phyloP scores from a whole-genome alignment of 768 basidiomycete genomes.

The Solioccasus polychromus region DNA sequence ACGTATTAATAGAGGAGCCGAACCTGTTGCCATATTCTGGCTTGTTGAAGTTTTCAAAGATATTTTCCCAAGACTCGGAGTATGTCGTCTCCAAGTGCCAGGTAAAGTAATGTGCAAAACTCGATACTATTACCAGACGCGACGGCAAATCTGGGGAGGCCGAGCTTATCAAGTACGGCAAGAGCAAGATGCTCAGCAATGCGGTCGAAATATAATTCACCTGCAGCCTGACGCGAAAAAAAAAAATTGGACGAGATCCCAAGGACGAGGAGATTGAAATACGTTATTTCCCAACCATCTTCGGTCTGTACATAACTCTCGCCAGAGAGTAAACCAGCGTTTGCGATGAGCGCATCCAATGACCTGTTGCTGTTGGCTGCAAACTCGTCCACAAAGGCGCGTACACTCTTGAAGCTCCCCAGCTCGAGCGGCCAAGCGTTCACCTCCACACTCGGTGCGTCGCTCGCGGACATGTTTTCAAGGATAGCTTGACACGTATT shows the following conservation, averaged over 20 bases:
- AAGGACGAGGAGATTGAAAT: slow-evolving; percentile 4
- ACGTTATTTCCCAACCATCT: slow-evolving; percentile 52
- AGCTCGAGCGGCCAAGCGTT: slow-evolving; percentile 35
- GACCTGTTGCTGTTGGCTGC: slow-evolving; percentile 15
- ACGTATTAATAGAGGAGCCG: background rate
- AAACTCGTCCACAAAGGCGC: slow-evolving; percentile 32
- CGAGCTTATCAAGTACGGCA: slow-evolving; percentile 32
- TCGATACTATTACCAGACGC: slow-evolving; percentile 31
- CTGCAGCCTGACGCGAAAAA: slow-evolving; percentile 29
- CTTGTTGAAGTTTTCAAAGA: slow-evolving; percentile 26
- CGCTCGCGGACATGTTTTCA: slow-evolving; percentile 8
- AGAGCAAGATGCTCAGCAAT: slow-evolving; percentile 31
- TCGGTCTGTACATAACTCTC: slow-evolving; percentile 30
- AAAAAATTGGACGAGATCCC: background rate
- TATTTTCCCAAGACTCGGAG: slow-evolving; percentile 6
- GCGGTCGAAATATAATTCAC: slow-evolving; percentile 35
- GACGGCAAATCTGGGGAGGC: slow-evolving; percentile 21
- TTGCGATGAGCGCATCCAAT: slow-evolving; percentile 32
- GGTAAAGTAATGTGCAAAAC: slow-evolving; percentile 25
- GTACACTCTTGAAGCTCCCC: slow-evolving; percentile 30
- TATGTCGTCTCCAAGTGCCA: background rate
- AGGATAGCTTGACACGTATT: slow-evolving; percentile 13
- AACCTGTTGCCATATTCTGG: slow-evolving; percentile 22
- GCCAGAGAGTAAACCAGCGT: slow-evolving; percentile 24
- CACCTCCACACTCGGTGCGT: slow-evolving; percentile 11